Evolutionary conservation across 768 basidiomycete species (phyloP).

Genomic region (Tephrocybe sp.): DNA sequence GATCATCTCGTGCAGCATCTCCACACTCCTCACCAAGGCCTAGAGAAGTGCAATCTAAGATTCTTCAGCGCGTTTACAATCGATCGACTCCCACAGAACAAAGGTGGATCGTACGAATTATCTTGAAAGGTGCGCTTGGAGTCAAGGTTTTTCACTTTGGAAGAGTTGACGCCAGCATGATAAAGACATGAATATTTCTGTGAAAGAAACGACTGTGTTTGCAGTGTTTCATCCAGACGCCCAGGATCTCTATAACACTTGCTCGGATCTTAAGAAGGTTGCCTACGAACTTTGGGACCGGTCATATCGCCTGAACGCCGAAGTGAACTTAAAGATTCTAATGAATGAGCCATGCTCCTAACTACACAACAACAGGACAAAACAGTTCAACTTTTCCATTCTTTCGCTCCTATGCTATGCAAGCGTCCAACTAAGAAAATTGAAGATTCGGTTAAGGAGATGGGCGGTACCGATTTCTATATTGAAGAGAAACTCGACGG

Average conservation of each 20-base stretch:
- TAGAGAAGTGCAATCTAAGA: constrained; percentile 73
- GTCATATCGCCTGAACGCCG: constrained; percentile 56
- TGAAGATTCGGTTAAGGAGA: constrained; percentile 80
- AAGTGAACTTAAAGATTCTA: constrained; percentile 32
- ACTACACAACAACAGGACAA: constrained; percentile 58
- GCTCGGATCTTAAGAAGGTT: constrained; percentile 93
- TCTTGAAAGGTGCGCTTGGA: constrained; percentile 73
- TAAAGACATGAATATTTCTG: constrained; percentile 85
- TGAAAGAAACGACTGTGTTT: constrained; percentile 93
- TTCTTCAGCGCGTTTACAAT: constrained; percentile 76
- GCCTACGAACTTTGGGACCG: constrained; percentile 87
- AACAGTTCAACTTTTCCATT: constrained; percentile 73
- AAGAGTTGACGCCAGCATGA: neutral
- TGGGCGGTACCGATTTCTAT: constrained; percentile 76
- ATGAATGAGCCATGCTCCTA: neutral
- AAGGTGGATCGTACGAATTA: constrained; percentile 93
- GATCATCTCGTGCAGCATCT: constrained; percentile 15
- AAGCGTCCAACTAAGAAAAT: constrained; percentile 81
- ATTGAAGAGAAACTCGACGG: constrained; percentile 99
- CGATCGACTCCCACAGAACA: constrained; percentile 85
- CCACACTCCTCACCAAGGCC: constrained; percentile 10
- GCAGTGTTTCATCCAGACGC: constrained; percentile 93
- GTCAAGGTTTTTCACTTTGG: neutral
- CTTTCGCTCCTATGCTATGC: constrained; percentile 95
- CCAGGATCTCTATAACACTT: constrained; percentile 91